Evolutionary conservation across 139 green algal genomes (phyloP), one percentile per base, ranked within the genome.

Genomic region (Nannochloris sp.): DNA sequence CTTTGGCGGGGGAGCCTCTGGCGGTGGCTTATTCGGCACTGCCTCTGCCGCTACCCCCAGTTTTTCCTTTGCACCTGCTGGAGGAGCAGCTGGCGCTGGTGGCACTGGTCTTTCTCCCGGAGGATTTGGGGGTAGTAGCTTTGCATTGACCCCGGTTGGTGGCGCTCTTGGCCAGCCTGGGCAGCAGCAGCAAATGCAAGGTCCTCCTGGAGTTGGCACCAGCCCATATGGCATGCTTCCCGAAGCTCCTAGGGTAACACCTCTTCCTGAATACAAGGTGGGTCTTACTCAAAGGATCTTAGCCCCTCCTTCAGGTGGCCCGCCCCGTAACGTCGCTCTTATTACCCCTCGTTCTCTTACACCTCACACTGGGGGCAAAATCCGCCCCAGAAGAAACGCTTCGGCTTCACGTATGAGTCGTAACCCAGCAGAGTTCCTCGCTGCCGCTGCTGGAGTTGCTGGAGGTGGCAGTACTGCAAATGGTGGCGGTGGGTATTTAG

Each of bases 241-340:
- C n/a, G 63, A 67, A 30, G 34, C 78, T 4, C 78, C 78, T 27
- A 61, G 34, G 30, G 44, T 63, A 29, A 61, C 29, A 24, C 69
- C 54, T 23, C 37, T 60, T 3, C 54, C 65, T 9, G 73, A 68
- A 46, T 58, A 72, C 64, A 59, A 75, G 45, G 80, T 88, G 15
- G 88, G 88, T 69, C 87, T 95, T 56, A 87, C 67, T 6, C 67
- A 81, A 30, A 72, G 84, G 4, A 73, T 76, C 0, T 34, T 60
- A 0, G 72, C 23, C 54, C 60, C 38, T 60, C 53, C 15, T 61
- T 47, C 64, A 44, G 61, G 42, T 48, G 70, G 69, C 25, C 46
- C 75, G 19, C 68, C 68, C 12, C 44, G 61, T 31, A 39, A 46
- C 34, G 61, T 65, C 27, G 47, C 68, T 27, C 68, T 75, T 25